Evolutionary conservation across 441 rosid species (phyloP), one percentile per base, ranked within the genome.

Genomic region (Flueggea neowawraea): DNA sequence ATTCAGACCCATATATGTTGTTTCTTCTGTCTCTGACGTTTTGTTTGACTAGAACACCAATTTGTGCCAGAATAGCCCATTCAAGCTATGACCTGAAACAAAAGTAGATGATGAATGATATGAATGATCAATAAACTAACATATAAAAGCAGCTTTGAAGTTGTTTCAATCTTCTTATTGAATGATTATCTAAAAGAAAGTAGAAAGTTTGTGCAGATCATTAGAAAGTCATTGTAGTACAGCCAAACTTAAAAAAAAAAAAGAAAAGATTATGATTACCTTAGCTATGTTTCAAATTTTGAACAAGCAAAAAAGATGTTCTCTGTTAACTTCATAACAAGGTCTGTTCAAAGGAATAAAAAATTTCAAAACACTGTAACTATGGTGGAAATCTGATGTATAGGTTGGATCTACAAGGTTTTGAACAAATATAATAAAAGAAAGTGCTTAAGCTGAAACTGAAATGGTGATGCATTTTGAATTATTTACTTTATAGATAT

Each of bases 381-480:
- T 10, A 1, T 47, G n/a, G 50, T 47, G 50, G 14, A 4, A 47
- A 47, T 12, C 50, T 47, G 7, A 47, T 47, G 50, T 9, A 12
- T 47, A 12, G 50, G 12, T 47, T 47, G 50, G 50, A 47, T 47
- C 50, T 47, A 33, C 33, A 9, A 36, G 15, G 16, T 15, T 57
- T 78, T 57, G 70, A 73, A 67, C 69, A 79, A 5, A 36, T 77
- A 70, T 61, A 74, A 63, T 68, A 80, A 57, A 71, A 62, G 57
- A 41, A 73, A 78, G 79, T 70, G 77, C 75, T 76, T 76, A 55
- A 84, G 84, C 58, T 72, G 72, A 55, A 75, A 56, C 75, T 66
- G 61, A 2, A 69, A 67, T 63, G 70, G 73, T 41, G 56, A 13
- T 11, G 62, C 33, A 64, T 16, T 52, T 33, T 55, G 53, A 64